A percentile compares a stretch with the other conserved stretches of the same genome.
Conservation (phyloP, 805 yeast genomes). For the Lipomyces sp. region DNA sequence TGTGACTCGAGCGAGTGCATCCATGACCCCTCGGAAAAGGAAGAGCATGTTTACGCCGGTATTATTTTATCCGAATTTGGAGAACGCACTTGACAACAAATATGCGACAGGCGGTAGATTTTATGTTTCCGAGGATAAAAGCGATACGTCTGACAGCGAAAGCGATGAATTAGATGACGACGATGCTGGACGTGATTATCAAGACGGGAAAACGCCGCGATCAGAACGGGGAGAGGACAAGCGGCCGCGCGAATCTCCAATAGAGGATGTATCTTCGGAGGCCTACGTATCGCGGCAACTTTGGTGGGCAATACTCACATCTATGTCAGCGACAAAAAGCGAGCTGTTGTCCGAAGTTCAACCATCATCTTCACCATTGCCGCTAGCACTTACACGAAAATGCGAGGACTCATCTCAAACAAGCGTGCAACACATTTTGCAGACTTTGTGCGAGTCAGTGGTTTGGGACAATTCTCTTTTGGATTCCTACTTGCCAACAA, state of each 20-base stretch:
- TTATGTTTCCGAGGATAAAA: constrained; percentile 47
- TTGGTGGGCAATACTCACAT: constrained; percentile 22
- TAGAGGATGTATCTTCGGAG: constrained; percentile 21
- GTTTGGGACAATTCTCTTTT: constrained; percentile 39
- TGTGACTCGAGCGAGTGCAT: constrained; percentile 30
- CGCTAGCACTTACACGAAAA: constrained; percentile 7
- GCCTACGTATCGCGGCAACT: constrained; percentile 14
- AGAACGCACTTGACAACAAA: constrained; percentile 74
- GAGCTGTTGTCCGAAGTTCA: constrained; percentile 12
- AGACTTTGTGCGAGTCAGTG: constrained; percentile 36
- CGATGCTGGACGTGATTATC: constrained; percentile 19
- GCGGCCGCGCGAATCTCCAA: constrained; percentile 1
- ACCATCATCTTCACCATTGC: constrained; percentile 13
- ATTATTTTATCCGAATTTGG: constrained; percentile 74
- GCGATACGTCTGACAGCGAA: constrained; percentile 25
- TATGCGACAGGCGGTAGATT: constrained; percentile 89
- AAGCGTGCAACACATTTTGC: constrained; percentile 29
- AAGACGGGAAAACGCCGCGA: constrained; percentile 16
- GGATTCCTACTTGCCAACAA: constrained; percentile 24
- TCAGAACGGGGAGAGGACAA: constrained; percentile 12
- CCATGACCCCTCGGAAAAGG: background rate
- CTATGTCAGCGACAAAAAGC: constrained; percentile 8
- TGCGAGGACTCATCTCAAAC: constrained; percentile 1
- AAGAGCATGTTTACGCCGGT: constrained; percentile 78
- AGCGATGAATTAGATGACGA: constrained; percentile 7